Conservation (phyloP, 768 basidiomycete species). For the Tephrocybe sp. region DNA sequence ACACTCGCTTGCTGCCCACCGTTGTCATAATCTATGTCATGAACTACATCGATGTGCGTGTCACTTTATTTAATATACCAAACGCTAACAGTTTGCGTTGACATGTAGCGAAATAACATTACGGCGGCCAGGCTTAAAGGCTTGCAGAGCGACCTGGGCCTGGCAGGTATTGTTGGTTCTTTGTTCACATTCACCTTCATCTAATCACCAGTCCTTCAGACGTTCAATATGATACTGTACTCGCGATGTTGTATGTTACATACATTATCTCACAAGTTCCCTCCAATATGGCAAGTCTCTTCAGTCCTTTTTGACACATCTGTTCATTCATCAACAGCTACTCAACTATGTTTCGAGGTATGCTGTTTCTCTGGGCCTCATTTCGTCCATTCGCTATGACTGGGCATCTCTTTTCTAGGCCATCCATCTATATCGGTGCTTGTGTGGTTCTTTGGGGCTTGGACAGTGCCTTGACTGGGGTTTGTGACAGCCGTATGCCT, state of each 20-base stretch:
- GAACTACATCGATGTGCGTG: constrained; percentile 46
- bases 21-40: constrained; percentile 45
- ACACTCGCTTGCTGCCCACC: constrained; percentile 40
- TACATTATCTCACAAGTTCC: constrained; percentile 65
- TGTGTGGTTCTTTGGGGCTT: constrained; percentile 64
- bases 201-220: constrained; percentile 26
- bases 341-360: constrained; percentile 55
- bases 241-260: constrained; percentile 52
- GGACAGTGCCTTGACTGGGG: constrained; percentile 61
- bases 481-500: constrained; percentile 20
- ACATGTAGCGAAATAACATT: constrained; percentile 20
- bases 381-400: too few species aligned
- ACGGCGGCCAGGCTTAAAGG: constrained; percentile 28
- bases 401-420: too few species aligned
- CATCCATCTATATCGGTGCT: constrained; percentile 56
- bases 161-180: too few species aligned
- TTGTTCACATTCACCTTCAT: too few species aligned
- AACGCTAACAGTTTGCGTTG: constrained; percentile 1
- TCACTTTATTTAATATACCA: background rate
- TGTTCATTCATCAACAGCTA: constrained; percentile 31
- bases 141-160: constrained; percentile 24
- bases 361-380: background rate
- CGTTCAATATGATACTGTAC: constrained; percentile 50
- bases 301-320: background rate
- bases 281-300: constrained; percentile 51